Evolutionary conservation across 2,329 filamentous ascomycete genomes (phyloP), one percentile per base, ranked within the genome.

Genomic region (Penicillium brevicompactum): DNA sequence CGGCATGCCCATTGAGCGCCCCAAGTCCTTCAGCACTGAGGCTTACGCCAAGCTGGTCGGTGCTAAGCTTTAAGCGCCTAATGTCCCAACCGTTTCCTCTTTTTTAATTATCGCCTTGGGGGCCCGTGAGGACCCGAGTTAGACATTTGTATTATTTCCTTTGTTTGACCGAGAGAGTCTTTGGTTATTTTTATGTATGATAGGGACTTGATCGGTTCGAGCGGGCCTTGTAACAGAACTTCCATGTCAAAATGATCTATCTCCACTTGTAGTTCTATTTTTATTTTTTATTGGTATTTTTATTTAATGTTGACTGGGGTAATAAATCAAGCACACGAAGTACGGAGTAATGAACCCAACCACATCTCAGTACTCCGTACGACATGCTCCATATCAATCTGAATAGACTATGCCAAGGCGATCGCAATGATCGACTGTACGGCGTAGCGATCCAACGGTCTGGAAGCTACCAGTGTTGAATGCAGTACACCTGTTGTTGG

Each of bases 1-100:
- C 67, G 94, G 94, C 76, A 90, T 92, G 68, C 94, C 94, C 68
- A 99, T 99, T 72, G 94, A 99, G 88, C 86, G 94, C 76, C 94
- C 94, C 80, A 99, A 99, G 90, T 93, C 89, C 61, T 99, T 97
- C 90, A 95, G 90, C 77, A 99, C 94, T 58, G 91, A 92, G 74
- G 93, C 93, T 76, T 97, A 92, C 85, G 87, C 91, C 78, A 93
- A 97, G 87, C 87, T 97, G 69, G 87, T 90, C 65, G 86, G 86
- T 77, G 92, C 92, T 74, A 92, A 92, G 83, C 84, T 96, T 80
- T 97, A 91, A 70, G 62, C 58, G 63, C 58, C 61, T 61, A 46
- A 59, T 60, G 65, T 61, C 62, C 16, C 51, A 46, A 9, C 14
- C 16, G 34, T 62, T 62, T 64, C 58, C 24, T 6, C 24, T 27